Percentiles rank a stretch among this genome's conserved stretches.
phyloP scores from a whole-genome alignment of 2,329 filamentous ascomycete genomes.

The Juglanconis sp. region DNA sequence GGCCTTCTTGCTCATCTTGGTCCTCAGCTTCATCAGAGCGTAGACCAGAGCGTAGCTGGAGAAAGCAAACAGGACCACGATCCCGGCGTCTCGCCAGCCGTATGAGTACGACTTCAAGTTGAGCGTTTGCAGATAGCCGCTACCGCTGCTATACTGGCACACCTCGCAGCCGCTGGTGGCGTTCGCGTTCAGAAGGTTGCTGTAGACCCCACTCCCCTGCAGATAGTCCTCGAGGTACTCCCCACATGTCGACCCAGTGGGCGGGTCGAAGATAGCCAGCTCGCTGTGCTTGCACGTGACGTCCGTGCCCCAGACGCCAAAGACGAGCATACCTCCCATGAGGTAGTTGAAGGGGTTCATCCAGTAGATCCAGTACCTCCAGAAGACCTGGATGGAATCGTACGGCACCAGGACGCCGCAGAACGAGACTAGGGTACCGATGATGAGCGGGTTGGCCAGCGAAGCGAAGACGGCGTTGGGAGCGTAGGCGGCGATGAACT shows the following conservation, averaged over 20 bases:
- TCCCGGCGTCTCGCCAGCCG: constrained; percentile 58
- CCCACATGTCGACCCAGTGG: constrained; percentile 50
- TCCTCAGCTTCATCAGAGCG: constrained; percentile 46
- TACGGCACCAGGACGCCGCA: constrained; percentile 62
- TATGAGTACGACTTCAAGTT: constrained; percentile 60
- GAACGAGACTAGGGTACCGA: constrained; percentile 62
- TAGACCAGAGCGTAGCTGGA: constrained; percentile 41
- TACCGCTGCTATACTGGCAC: constrained; percentile 56
- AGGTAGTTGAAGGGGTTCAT: constrained; percentile 66
- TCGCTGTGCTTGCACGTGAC: constrained; percentile 37
- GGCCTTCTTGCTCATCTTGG: constrained; percentile 41
- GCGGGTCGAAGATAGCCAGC: constrained; percentile 51
- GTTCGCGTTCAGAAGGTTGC: constrained; percentile 58
- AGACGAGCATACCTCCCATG: constrained; percentile 37
- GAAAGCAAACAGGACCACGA: constrained; percentile 41
- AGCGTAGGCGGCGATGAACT: constrained; percentile 52
- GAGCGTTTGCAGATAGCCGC: constrained; percentile 57
- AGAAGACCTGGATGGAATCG: constrained; percentile 62
- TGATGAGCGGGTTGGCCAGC: constrained; percentile 66
- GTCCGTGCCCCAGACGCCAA: constrained; percentile 61
- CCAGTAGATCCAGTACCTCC: constrained; percentile 71
- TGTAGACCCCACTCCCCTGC: constrained; percentile 40
- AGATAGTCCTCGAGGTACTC: constrained; percentile 54
- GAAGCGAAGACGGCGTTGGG: constrained; percentile 67
- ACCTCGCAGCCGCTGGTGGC: constrained; percentile 55